Base-by-base conservation (phyloP, 1,284 basidiomycete genomes). In the Ceratobasidium sp. region DNA sequence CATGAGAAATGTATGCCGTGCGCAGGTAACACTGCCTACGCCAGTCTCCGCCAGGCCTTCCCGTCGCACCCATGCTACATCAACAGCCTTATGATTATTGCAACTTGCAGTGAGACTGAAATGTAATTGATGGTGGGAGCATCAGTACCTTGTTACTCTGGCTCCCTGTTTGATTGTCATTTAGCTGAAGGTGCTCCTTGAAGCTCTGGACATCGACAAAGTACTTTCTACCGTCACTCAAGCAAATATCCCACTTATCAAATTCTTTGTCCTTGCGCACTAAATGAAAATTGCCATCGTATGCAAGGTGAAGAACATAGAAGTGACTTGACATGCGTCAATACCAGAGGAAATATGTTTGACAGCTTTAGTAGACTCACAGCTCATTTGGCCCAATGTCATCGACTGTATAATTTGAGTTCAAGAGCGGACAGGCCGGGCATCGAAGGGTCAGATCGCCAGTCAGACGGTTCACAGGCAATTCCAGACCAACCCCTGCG, bases 11-110 rank as follows among this genome's bases (percentile, higher is more conserved):
- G 41, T 35, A 28, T 66, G 63, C 18, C 49, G 13, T 5, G 63
- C 49, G 28, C 63, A 66, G 2, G n/a, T 43, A 7, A 6, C 4
- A 5, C 32, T 14, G 1, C 63, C 63, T 13, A 66, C 18, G 46
- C 63, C 49, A 23, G 63, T 66, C 18, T 32, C 63, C 4, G 26
- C 63, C 0, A 38, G 28, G 1, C 63, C 35, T 0, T n/a, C 18
- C 5, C 26, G 54, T 0, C 49, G 5, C 18, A 66, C 47, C 26
- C 8, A 66, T 1, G 7, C 41, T n/a, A 21, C 47, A 16, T n/a
- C 14, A 0, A 35, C 63, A 7, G 63, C 63, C 49, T 52, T 52
- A 35, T 66, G 63, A 23, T 62, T 47, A 18, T 54, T 54, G 16
- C 52, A 54, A 49, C n/a, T n/a, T n/a, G n/a, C n/a, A n/a, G n/a